Evolutionary conservation across 2,329 filamentous ascomycete species (phyloP), one percentile per base, ranked within the genome.

Genomic region (Nemania sp.): DNA sequence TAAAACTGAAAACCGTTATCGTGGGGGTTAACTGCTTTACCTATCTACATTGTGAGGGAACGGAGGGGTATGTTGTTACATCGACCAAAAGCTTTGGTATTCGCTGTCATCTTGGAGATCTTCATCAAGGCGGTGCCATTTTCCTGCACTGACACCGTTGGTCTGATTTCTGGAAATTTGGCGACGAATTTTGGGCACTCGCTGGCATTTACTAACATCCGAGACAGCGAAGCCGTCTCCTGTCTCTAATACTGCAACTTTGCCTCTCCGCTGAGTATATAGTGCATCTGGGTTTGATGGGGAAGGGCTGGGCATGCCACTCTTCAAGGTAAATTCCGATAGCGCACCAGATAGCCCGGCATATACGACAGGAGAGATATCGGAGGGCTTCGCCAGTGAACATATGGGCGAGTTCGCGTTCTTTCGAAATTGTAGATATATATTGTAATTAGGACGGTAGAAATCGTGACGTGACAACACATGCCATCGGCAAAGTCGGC

Each of bases 381-480:
- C 77, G 0, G 76, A 77, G 0, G 75, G 66, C 42, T 77, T 77
- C 8, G 76, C 73, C 1, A 83, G 69, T 7, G 76, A 76, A 66
- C 78, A 78, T 19, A 81, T 67, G 7, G 72, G 66, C 48, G 58
- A 64, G 50, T 31, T 60, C 33, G 53, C 53, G 48, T 44, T 56
- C 28, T 24, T 42, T 19, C 44, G 49, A 11, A 53, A 39, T 2
- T 70, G 70, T n/a, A 81, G 67, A 65, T 77, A 77, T 22, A 80
- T 64, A 6, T 73, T 77, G 41, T 72, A 73, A 59, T 82, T 81
- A 1, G 80, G 79, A 0, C 79, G 73, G 67, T 77, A 79, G 60
- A 72, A 74, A 33, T 76, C 66, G 28, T 67, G 61, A 2, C 68
- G 66, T 0, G 77, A 77, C 5, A 75, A 66, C 0, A 67, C 65